Evolutionary conservation across 2,329 filamentous ascomycete genomes (phyloP).

Genomic region (Lasiodiplodia theobromae): DNA sequence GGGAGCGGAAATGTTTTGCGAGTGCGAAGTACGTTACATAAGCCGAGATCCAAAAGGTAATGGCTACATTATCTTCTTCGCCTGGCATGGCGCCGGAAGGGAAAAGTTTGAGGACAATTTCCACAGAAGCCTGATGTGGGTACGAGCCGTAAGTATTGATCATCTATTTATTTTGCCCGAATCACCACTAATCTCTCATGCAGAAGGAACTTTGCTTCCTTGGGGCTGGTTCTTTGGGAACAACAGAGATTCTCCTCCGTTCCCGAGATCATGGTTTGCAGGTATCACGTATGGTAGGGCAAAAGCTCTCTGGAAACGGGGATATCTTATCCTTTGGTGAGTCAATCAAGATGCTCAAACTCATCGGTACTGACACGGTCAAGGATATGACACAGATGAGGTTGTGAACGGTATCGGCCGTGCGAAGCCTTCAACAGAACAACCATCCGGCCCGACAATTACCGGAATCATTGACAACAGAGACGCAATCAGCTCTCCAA

Average conservation of each 20-base stretch:
- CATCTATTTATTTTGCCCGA: neutral
- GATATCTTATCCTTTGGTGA: slow-evolving; percentile 67
- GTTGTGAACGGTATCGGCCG: slow-evolving; percentile 64
- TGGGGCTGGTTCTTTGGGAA: slow-evolving; percentile 69
- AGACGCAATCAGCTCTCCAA: slow-evolving; percentile 47
- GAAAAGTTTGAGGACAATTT: slow-evolving; percentile 62
- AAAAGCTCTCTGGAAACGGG: slow-evolving; percentile 67
- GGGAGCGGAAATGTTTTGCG: slow-evolving; percentile 75
- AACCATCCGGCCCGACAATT: slow-evolving; percentile 68
- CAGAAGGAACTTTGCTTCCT: slow-evolving; percentile 68
- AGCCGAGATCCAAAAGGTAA: slow-evolving; percentile 56
- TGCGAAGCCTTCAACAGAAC: slow-evolving; percentile 56
- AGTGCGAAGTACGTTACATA: slow-evolving; percentile 70
- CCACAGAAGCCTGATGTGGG: slow-evolving; percentile 70
- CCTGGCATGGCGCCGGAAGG: slow-evolving; percentile 68
- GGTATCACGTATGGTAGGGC: slow-evolving; percentile 61
- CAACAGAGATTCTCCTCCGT: slow-evolving; percentile 62
- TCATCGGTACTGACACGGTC: neutral
- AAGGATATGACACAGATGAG: slow-evolving; percentile 64
- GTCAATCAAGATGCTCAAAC: neutral
- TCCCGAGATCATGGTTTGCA: slow-evolving; percentile 57
- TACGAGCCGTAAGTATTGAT: slow-evolving; percentile 57
- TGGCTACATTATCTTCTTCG: slow-evolving; percentile 70
- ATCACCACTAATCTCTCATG: neutral
- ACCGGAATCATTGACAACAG: slow-evolving; percentile 69